phyloP scores from a whole-genome alignment of 2,329 filamentous ascomycete species.

The Pezicula carpinea region DNA sequence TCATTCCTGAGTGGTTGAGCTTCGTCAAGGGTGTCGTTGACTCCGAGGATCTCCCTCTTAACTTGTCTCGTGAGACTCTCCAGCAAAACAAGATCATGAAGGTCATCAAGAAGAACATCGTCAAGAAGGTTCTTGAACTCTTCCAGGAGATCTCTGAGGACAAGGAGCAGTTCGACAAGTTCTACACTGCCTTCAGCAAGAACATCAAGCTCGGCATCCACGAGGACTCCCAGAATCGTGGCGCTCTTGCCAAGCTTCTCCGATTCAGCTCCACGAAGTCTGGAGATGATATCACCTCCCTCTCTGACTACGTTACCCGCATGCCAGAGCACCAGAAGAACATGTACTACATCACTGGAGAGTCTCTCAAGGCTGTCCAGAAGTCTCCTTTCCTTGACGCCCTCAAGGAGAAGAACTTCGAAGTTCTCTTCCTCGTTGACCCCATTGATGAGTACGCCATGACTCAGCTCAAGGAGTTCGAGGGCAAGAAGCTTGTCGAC shows the following conservation, averaged over 20 bases:
- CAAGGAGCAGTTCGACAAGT: conserved; percentile 99
- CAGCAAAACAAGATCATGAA: conserved; percentile 99
- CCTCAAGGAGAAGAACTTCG: conserved; percentile 98
- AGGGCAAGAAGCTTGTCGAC: conserved; percentile 99
- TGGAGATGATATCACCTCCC: conserved; percentile 90
- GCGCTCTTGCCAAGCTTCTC: conserved; percentile 90
- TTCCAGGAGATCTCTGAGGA: conserved; percentile 99
- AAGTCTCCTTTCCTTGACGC: conserved; percentile 99
- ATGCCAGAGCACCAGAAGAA: conserved; percentile 99
- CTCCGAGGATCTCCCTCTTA: conserved; percentile 98
- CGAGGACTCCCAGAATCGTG: conserved; percentile 98
- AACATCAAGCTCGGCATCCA: conserved; percentile 99
- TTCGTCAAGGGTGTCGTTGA: conserved; percentile 99
- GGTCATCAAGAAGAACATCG: conserved; percentile 99
- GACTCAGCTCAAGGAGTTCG: conserved; percentile 78
- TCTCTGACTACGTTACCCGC: conserved; percentile 95
- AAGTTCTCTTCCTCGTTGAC: conserved; percentile 98
- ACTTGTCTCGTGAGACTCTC: conserved; percentile 98
- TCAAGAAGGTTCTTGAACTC: conserved; percentile 99
- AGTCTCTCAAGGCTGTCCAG: conserved; percentile 95
- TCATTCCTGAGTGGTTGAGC: conserved; percentile 98
- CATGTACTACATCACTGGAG: conserved; percentile 99
- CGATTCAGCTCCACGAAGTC: conserved; percentile 99
- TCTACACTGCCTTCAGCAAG: conserved; percentile 99
- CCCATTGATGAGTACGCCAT: conserved; percentile 60